Base-by-base conservation (phyloP, 108 stramenopile species). In the Cylindrotheca fusiformis region DNA sequence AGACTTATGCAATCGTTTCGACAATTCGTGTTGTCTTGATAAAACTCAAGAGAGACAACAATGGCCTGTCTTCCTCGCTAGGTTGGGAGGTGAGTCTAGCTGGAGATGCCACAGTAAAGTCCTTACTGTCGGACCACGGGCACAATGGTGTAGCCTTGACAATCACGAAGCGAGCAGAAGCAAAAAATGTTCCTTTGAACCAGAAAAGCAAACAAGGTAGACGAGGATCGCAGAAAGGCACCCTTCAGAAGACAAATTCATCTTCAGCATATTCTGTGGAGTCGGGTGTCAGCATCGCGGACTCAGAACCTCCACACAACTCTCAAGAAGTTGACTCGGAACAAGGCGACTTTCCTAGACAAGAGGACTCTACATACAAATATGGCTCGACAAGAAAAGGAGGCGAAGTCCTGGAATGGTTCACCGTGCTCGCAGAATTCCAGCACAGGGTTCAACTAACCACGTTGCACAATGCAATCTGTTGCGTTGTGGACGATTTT, bases 391-490 rank as follows among this genome's bases (percentile, higher is more conserved):
- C 55, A 12, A 61, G 29, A 44, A 64, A 64, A 30, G 56, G 65
- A 30, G 74, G 71, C 2, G 69, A 80, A 58, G 26, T 57, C 20
- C 27, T 75, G 33, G 78, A 79, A 59, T 77, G 82, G 59, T 91
- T 74, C 58, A 65, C 74, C 19, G 75, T 89, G 10, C 60, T 85
- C 14, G 88, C 84, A 19, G 88, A 86, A 26, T 84, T 83, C 61
- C 78, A 85, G 21, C 81, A 88, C 52, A 76, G 86, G 10, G 30
- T 21, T 22, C 83, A 88, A 49, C 75, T 94, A 19, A 74, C 71
- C 8, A 62, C 75, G 22, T 51, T 94, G 1, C 85, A 88, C 55
- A 94, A 94, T 72, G 86, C 82, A n/a, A 71, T 88, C 29, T 86
- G 75, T 53, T 89, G 87, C 51, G 48, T 94, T 28, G 60, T 71